Evolutionary conservation across 2,329 filamentous ascomycete species (phyloP).

Genomic region (Fusarium pseudocircinatum): DNA sequence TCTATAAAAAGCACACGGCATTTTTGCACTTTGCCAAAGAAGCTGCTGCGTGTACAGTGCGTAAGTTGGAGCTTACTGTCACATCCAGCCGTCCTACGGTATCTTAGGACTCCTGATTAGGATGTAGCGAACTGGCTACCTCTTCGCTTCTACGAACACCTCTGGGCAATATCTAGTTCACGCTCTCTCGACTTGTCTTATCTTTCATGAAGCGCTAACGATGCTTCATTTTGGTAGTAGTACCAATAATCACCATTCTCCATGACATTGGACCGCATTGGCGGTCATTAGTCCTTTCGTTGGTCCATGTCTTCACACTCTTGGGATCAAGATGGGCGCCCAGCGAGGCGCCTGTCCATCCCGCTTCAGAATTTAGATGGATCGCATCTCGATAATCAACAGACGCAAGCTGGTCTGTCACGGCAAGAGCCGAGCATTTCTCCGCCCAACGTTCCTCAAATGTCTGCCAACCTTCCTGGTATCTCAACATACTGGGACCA

Average conservation of each 20-base stretch:
- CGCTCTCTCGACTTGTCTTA: not conserved
- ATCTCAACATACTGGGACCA: conserved; percentile 65
- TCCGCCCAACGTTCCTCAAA: conserved; percentile 25
- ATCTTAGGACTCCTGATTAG: conserved; percentile 37
- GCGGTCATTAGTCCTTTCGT: conserved; percentile 30
- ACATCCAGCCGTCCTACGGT: conserved; percentile 10
- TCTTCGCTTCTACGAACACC: conserved; percentile 24
- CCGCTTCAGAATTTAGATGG: conserved; percentile 71
- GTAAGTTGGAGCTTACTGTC: conserved; percentile 18
- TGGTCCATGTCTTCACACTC: conserved; percentile 46
- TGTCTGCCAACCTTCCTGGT: conserved; percentile 51
- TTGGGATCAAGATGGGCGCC: conserved; percentile 40
- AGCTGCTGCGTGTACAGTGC: conserved; percentile 32
- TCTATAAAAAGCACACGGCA: conserved; percentile 38
- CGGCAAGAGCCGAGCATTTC: conserved; percentile 16
- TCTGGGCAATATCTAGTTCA: conserved; percentile 16
- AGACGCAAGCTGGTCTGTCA: conserved; percentile 14
- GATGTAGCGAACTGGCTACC: conserved; percentile 25
- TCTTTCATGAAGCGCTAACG: conserved; percentile 12
- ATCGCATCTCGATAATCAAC: conserved; percentile 21
- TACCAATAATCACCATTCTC: conserved; percentile 10
- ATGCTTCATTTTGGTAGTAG: conserved; percentile 32
- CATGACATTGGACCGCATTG: conserved; percentile 39
- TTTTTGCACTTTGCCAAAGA: not conserved
- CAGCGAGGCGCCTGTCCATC: conserved; percentile 63